Conservation (phyloP, 345 rosid species). For the Arabis hirsuta region DNA sequence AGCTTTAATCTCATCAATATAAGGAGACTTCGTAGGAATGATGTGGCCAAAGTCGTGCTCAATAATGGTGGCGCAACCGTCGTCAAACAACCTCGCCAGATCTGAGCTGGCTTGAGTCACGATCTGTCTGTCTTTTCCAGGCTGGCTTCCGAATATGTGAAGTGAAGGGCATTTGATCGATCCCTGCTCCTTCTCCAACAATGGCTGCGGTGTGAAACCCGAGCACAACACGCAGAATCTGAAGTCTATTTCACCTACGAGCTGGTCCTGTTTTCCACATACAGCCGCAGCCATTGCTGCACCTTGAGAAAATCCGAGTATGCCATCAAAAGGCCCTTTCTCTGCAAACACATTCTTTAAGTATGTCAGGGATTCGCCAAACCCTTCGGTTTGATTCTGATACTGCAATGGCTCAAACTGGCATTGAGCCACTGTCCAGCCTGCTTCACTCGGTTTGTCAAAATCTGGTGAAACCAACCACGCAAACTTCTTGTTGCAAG, state of each 20-base stretch:
- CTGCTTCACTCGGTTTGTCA: constrained; percentile 43
- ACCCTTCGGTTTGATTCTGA: constrained; percentile 81
- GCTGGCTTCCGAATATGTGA: constrained; percentile 76
- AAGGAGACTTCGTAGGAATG: constrained; percentile 78
- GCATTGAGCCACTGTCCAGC: constrained; percentile 61
- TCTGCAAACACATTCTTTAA: constrained; percentile 52
- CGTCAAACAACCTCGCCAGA: constrained; percentile 60
- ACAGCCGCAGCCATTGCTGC: constrained; percentile 89
- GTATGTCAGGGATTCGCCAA: constrained; percentile 58
- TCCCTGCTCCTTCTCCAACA: constrained; percentile 42
- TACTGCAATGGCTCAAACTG: constrained; percentile 83
- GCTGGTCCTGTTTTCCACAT: constrained; percentile 49
- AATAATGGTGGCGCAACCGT: constrained; percentile 59
- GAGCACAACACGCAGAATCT: constrained; percentile 87
- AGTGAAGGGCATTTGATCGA: constrained; percentile 78
- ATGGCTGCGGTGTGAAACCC: constrained; percentile 56
- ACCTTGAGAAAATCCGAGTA: constrained; percentile 93
- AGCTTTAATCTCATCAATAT: constrained; percentile 64
- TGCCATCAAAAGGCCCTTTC: constrained; percentile 94
- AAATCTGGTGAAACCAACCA: constrained; percentile 77
- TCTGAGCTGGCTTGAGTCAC: constrained; percentile 65
- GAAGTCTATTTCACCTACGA: constrained; percentile 61
- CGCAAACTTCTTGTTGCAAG: constrained; percentile 79
- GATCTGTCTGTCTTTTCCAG: constrained; percentile 80
- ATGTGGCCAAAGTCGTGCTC: constrained; percentile 92